Base-by-base conservation (phyloP, 805 yeast species). In the Kazachstania africana region DNA sequence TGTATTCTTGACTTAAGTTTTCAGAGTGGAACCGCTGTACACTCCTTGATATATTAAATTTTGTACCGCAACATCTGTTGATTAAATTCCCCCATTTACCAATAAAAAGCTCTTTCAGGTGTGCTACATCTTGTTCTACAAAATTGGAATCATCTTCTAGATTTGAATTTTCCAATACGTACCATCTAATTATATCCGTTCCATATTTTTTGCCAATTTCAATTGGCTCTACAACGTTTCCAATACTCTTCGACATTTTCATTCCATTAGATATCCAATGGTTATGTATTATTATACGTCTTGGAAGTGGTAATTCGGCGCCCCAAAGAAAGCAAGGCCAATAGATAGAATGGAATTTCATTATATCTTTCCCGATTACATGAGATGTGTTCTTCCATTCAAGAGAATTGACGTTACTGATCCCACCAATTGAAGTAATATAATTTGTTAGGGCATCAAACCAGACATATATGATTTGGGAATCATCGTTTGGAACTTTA, bases 321-420 rank as follows among this genome's bases (percentile, higher is more conserved):
- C 95, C 95, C 68, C 87, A 59, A 35, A 91, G 60, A 36, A 91
- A 77, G 2, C 83, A 75, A 0, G 97, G 97, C 98, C 98, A 91
- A 47, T 83, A 85, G 10, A 87, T 68, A 41, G 93, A 75, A 48
- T 91, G 98, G 54, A 91, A 91, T 41, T 84, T 65, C 27, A 72
- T 65, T 30, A 91, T 91, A 50, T 91, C 98, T 47, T 91, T 91
- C 1, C 98, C 98, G 20, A 91, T 71, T 2, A 91, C 60, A 52
- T 91, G 96, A 0, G 77, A 73, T 0, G 83, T 78, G 13, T 48
- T 46, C 19, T 29, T 16, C 58, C 54, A 53, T 42, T 41, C 39
- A 10, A 35, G 33, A n/a, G 21, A 12, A n/a, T 24, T 21, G 4
- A 26, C 26, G 8, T 23, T 9, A 4, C 6, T 10, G 2, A 78